Percentiles rank a stretch among this genome's conserved stretches.
Evolutionary conservation across 2,329 filamentous ascomycete species (phyloP).

Genomic region (Tolypocladium cylindrosporum): DNA sequence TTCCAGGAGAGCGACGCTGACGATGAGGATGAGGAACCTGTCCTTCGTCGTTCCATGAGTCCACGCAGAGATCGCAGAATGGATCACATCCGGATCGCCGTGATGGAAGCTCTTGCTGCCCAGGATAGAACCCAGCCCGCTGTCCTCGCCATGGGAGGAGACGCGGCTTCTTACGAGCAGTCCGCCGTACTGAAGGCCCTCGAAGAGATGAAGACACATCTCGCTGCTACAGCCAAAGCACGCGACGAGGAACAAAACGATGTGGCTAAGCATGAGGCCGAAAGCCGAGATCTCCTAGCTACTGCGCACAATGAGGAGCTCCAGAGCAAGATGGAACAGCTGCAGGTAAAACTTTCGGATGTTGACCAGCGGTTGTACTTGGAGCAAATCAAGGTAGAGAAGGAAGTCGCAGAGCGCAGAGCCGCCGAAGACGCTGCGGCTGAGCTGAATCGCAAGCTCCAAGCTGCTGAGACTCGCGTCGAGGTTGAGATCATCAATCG

Average conservation of each 20-base stretch:
- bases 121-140: conserved; percentile 36
- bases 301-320: conserved; percentile 41
- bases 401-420: conserved; percentile 37
- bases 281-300: conserved; percentile 40
- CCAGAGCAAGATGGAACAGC: conserved; percentile 43
- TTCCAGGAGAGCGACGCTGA: conserved; percentile 80
- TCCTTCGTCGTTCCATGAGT: conserved; percentile 60
- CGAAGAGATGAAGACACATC: conserved; percentile 47
- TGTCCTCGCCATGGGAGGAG: conserved; percentile 12
- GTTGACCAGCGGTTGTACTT: conserved; percentile 46
- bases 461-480: conserved; percentile 47
- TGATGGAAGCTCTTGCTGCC: conserved; percentile 61
- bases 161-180: conserved; percentile 24
- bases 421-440: conserved; percentile 42
- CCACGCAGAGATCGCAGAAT: conserved; percentile 68
- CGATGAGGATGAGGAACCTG: conserved; percentile 74
- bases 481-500: conserved; percentile 53
- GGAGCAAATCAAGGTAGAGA: conserved; percentile 37
- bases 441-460: conserved; percentile 44
- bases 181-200: conserved; percentile 56
- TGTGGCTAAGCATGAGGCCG: conserved; percentile 32
- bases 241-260: conserved; percentile 30
- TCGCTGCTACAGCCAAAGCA: conserved; percentile 11
- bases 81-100: conserved; percentile 67
- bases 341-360: conserved; percentile 49